Evolutionary conservation across 345 rosid genomes (phyloP).

Genomic region (Linum trigynum): DNA sequence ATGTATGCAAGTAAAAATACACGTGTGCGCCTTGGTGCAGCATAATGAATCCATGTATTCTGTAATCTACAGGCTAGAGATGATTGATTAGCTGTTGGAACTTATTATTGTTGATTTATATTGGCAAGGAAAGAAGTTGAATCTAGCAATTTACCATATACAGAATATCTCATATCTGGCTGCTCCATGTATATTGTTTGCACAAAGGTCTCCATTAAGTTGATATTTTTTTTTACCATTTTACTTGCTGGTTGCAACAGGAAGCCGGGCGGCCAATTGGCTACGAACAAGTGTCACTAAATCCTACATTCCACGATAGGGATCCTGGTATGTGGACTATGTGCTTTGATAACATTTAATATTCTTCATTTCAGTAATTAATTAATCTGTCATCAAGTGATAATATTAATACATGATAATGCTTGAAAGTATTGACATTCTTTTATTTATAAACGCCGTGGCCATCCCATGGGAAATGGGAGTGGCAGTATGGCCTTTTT

Average conservation of each 20-base stretch:
- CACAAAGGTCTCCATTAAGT: not conserved
- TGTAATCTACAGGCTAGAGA: not conserved
- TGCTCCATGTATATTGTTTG: not conserved
- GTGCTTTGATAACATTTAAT: no score
- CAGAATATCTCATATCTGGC: not conserved
- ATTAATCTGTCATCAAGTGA: no score
- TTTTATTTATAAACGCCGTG: not conserved
- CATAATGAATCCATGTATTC: not conserved
- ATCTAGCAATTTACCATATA: not conserved
- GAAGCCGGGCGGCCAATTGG: no score
- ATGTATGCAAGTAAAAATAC: not conserved
- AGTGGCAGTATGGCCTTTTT: not conserved
- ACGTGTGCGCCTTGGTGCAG: not conserved
- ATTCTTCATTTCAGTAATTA: no score
- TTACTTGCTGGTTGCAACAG: no score
- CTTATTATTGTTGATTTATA: no score
- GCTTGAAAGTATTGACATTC: not conserved
- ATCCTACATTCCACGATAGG: no score
- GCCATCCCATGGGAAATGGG: not conserved
- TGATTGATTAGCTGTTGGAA: no score
- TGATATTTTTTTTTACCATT: no score
- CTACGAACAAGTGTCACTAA: no score
- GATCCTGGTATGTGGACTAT: no score
- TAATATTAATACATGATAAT: not conserved
- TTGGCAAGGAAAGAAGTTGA: no score